Evolutionary conservation across 495 filamentous ascomycete genomes (phyloP), one percentile per base, ranked within the genome.

Genomic region (Thermochaetoides thermophila): DNA sequence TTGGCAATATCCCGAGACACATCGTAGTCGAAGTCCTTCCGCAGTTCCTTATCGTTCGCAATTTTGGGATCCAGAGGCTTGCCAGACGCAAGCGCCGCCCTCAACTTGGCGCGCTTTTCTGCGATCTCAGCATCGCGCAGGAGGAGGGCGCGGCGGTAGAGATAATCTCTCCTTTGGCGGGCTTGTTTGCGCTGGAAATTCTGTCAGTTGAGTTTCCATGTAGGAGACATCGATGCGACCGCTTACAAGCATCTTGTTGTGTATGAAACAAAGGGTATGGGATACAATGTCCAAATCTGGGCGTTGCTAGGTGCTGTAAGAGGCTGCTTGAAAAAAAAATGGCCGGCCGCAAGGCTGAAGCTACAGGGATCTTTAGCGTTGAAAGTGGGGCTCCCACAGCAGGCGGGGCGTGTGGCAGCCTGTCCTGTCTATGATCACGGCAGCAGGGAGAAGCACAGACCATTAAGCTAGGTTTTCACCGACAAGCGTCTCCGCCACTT

Each of bases 11-110:
- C 74, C 9, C 70, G 55, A 4, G 81, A 79, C 52, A 92, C 86
- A 48, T 99, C 89, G 52, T 82, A 99, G 47, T 86, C 86, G 63
- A 79, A 96, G 52, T 95, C 84, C 43, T 80, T 72, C 3, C 87
- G 78, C 8, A 96, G 63, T 17, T 69, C 48, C 53, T 80, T 84
- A 53, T 99, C 91, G 48, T 94, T 79, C 32, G 84, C 89, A 40
- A 96, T 85, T 17, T 74, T 68, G 23, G 82, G 73, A 41, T 89
- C 81, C 25, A 99, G 68, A 6, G 86, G 84, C 56, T 87, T 85
- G 28, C 66, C 63, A 5, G 66, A 68, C 16, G 89, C 89, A 20
- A 97, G 64, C 16, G 85, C 82, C 30, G 78, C 73, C 54, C 85
- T 79, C 15, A 99, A 61, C 53, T 86, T 79, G 17, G 84, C 73